phyloP scores from a whole-genome alignment of 495 filamentous ascomycete species.

The Clohesyomyces aquaticus region DNA sequence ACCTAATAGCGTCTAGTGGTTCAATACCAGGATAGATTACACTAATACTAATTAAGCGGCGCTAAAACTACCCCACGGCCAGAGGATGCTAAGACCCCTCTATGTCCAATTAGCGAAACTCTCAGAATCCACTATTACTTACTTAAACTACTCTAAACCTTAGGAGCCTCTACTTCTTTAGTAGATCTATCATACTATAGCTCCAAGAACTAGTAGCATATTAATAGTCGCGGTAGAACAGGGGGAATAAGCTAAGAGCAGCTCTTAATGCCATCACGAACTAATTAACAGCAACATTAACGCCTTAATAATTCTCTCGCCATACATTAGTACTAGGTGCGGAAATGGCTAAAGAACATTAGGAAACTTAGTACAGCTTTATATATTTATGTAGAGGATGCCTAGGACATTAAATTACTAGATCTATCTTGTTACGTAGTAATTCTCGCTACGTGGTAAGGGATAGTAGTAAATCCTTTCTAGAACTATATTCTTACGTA shows the following conservation, averaged over 20 bases:
- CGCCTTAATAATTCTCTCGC: constrained; percentile 5
- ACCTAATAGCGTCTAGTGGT: no score
- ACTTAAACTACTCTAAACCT: no score
- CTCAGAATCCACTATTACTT: no score
- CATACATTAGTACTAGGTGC: constrained; percentile 10
- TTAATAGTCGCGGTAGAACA: constrained; percentile 11
- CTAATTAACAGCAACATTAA: constrained; percentile 11
- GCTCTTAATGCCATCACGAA: constrained; percentile 7
- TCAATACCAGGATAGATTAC: no score
- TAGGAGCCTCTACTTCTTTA: constrained; percentile 25
- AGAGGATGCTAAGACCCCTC: no score
- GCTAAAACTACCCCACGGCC: no score
- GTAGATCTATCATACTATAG: constrained; percentile 25
- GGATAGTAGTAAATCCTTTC: not conserved
- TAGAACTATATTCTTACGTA: no score
- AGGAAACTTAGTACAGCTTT: constrained; percentile 13
- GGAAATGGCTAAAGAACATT: constrained; percentile 12
- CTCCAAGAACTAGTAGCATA: constrained; percentile 8
- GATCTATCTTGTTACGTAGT: constrained; percentile 12
- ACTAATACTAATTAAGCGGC: no score
- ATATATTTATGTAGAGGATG: constrained; percentile 10
- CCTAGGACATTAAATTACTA: constrained; percentile 6
- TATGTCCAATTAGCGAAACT: no score
- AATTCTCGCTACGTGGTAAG: constrained; percentile 13
- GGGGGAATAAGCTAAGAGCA: constrained; percentile 15